phyloP scores from a whole-genome alignment of 352 stramenopile species.

The Phytopythium sindhum region DNA sequence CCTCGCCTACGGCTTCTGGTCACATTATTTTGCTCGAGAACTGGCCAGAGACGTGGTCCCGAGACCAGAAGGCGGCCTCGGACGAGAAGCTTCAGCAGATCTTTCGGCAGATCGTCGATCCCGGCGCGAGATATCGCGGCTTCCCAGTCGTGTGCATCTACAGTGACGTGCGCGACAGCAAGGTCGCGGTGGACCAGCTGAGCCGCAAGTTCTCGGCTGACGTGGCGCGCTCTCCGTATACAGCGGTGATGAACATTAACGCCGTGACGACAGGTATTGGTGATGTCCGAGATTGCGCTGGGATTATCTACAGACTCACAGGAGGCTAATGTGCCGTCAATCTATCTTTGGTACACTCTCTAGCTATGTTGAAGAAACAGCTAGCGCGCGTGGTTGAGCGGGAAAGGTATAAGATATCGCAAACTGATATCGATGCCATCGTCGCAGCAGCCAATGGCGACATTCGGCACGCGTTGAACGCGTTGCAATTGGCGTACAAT shows the following conservation, averaged over 20 bases:
- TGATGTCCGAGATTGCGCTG: background rate
- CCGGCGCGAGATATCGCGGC: constrained; percentile 11
- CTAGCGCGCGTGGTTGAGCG: constrained; percentile 36
- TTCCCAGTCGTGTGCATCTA: constrained; percentile 80
- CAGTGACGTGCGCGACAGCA: constrained; percentile 75
- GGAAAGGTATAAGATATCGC: constrained; percentile 26
- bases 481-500: constrained; percentile 49
- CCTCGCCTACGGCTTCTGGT: constrained; percentile 5
- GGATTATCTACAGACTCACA: background rate
- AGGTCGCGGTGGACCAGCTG: constrained; percentile 65
- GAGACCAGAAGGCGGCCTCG: constrained; percentile 26
- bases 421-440: constrained; percentile 37
- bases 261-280: constrained; percentile 62
- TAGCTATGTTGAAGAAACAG: constrained; percentile 72
- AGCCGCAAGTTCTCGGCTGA: constrained; percentile 59
- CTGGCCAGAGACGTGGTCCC: constrained; percentile 59
- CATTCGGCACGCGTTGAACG: constrained; percentile 79
- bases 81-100: constrained; percentile 58
- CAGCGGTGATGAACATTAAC: constrained; percentile 77
- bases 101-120: constrained; percentile 51
- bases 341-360: background rate
- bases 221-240: constrained; percentile 65
- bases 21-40: constrained; percentile 76
- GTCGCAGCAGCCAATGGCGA: constrained; percentile 68
- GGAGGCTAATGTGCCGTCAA: background rate